A percentile compares a stretch with the other conserved stretches of the same genome.
Evolutionary conservation across 805 yeast species (phyloP).

Genomic region (Spathaspora girioi): DNA sequence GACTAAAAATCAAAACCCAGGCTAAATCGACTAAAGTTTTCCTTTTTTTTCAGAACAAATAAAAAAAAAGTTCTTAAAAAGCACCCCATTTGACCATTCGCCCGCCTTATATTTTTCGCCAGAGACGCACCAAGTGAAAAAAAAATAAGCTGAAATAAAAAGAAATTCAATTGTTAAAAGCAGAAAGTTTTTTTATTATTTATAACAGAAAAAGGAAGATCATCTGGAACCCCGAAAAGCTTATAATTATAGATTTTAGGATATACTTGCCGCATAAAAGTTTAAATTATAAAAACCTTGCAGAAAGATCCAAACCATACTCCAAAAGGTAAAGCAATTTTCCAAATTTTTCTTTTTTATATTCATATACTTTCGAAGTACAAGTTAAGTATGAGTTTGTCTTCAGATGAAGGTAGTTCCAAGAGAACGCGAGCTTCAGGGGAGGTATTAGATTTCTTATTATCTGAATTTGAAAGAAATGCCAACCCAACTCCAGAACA

Average conservation of each 20-base stretch:
- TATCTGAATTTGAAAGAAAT: slow-evolving; percentile 65
- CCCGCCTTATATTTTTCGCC: neutral
- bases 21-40: too few relatives aligned
- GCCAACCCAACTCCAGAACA: slow-evolving; percentile 74
- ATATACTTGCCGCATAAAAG: too few relatives aligned
- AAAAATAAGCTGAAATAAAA: neutral
- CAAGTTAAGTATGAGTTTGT: slow-evolving; percentile 11
- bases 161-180: too few relatives aligned
- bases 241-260: too few relatives aligned
- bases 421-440: slow-evolving; percentile 77
- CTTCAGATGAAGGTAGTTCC: slow-evolving; percentile 19
- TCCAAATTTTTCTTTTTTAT: too few relatives aligned
- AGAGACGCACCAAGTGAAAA: neutral
- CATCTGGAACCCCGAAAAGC: neutral
- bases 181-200: too few relatives aligned
- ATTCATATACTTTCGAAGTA: too few relatives aligned
- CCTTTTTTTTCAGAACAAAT: too few relatives aligned
- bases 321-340: too few relatives aligned
- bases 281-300: neutral
- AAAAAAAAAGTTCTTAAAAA: neutral
- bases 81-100: neutral
- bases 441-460: slow-evolving; percentile 65
- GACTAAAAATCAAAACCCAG: too few relatives aligned
- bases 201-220: neutral
- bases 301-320: neutral